Conservation (phyloP, 306 rosid genomes). For the Fragaria iinumae region DNA sequence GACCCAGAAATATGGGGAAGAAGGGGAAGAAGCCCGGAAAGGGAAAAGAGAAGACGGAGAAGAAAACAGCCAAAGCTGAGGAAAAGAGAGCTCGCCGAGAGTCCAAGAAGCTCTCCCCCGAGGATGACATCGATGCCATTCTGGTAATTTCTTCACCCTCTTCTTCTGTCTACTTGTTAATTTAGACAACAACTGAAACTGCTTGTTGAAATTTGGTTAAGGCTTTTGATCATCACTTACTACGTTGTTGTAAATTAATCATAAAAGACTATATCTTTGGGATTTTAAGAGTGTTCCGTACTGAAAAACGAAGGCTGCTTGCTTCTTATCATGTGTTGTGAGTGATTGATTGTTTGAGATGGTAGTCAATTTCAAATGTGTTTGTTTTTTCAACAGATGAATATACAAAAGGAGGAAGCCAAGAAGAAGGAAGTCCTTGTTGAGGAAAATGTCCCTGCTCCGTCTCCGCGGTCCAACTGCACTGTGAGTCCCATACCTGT, state of each 20-base stretch:
- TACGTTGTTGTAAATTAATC: background rate
- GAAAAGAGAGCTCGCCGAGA: slow-evolving; percentile 88
- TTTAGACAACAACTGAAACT: background rate
- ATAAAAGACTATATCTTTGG: background rate
- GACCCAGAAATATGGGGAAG: slow-evolving; percentile 66
- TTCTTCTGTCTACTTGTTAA: background rate
- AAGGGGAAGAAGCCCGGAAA: slow-evolving; percentile 88
- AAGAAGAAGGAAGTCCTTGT: slow-evolving; percentile 89
- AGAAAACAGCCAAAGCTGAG: slow-evolving; percentile 77
- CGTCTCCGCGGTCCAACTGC: slow-evolving; percentile 91
- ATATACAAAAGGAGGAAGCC: slow-evolving; percentile 90
- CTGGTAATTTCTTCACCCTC: slow-evolving; percentile 40
- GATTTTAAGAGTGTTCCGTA: background rate
- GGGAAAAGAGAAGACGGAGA: slow-evolving; percentile 95
- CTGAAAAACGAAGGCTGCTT: background rate
- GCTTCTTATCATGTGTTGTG: background rate
- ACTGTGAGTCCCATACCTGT: slow-evolving; percentile 43
- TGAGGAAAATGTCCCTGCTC: slow-evolving; percentile 92
- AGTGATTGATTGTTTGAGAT: background rate
- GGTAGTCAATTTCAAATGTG: background rate
- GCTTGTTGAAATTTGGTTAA: slow-evolving; percentile 1
- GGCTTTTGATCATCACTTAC: background rate
- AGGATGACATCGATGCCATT: slow-evolving; percentile 94
- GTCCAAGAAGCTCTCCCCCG: slow-evolving; percentile 89
- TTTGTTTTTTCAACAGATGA: slow-evolving; percentile 42